phyloP scores from a whole-genome alignment of 2,329 filamentous ascomycete species.

The Botrytis galanthina region DNA sequence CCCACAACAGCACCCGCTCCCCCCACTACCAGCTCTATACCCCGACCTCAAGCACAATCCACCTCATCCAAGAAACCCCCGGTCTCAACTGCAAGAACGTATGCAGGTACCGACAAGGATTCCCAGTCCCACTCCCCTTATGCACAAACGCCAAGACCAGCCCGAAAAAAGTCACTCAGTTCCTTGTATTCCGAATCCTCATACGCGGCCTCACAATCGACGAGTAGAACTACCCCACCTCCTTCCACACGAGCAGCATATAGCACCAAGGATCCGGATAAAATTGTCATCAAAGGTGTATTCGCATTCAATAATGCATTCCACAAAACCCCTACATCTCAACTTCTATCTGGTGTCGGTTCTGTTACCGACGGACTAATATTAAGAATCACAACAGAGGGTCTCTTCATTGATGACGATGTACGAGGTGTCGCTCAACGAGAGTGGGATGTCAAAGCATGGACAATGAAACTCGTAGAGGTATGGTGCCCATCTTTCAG shows the following conservation, averaged over 20 bases:
- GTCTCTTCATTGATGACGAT: conserved; percentile 96
- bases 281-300: conserved; percentile 92
- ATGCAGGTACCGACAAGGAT: conserved; percentile 58
- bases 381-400: conserved; percentile 87
- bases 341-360: conserved; percentile 80
- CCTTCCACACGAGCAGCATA: conserved; percentile 77
- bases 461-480: conserved; percentile 92
- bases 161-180: conserved; percentile 61
- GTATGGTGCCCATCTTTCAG: conserved; percentile 73
- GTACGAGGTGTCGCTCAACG: conserved; percentile 86
- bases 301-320: conserved; percentile 91
- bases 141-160: conserved; percentile 59
- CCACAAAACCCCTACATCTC: conserved; percentile 83
- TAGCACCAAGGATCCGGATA: conserved; percentile 85
- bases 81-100: conserved; percentile 54
- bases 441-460: conserved; percentile 98
- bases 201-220: conserved; percentile 81
- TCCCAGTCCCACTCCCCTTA: conserved; percentile 76
- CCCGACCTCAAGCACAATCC: conserved; percentile 38
- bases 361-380: conserved; percentile 90
- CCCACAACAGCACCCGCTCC: conserved; percentile 38
- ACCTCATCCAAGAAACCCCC: conserved; percentile 45
- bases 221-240: conserved; percentile 78
- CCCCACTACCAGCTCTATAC: conserved; percentile 37
- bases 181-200: conserved; percentile 80